phyloP scores from a whole-genome alignment of 73 alveolate species.

The Symbiodinium pilosum region DNA sequence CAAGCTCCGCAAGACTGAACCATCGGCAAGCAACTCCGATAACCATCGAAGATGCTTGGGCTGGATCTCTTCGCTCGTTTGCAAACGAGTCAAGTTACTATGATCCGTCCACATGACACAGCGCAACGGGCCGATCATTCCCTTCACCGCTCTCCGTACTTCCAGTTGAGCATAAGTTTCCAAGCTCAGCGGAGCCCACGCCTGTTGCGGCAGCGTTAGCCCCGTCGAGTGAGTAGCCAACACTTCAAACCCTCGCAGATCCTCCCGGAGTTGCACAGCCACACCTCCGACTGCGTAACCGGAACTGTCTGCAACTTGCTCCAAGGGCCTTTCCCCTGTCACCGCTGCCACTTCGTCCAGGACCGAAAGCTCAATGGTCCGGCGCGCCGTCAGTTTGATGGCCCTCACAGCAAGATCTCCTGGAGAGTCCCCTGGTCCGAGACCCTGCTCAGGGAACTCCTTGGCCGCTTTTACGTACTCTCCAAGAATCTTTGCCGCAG shows the following conservation, averaged over 20 bases:
- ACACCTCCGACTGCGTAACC: conserved; percentile 10
- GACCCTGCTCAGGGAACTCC: not conserved
- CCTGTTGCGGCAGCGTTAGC: not conserved
- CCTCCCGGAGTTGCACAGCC: not conserved
- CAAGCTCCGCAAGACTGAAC: not conserved
- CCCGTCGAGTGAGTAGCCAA: not conserved
- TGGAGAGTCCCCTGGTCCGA: not conserved
- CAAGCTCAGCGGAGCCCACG: not conserved
- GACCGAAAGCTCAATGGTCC: not conserved
- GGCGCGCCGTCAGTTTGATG: conserved; percentile 25
- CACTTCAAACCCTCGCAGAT: not conserved
- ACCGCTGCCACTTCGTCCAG: not conserved
- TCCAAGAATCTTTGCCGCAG: not conserved
- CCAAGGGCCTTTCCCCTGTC: not conserved
- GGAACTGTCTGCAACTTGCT: not conserved
- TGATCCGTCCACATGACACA: conserved; percentile 1
- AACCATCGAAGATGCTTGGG: not conserved
- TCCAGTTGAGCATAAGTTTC: not conserved
- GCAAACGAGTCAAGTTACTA: not conserved
- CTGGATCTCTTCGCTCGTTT: not conserved
- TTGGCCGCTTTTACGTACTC: conserved; percentile 11
- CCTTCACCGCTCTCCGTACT: not conserved
- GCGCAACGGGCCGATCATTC: not conserved
- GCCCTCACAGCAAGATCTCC: not conserved
- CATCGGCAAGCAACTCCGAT: not conserved